Base-by-base conservation (phyloP, 257 asterid genomes). In the Solanum clarkiae region DNA sequence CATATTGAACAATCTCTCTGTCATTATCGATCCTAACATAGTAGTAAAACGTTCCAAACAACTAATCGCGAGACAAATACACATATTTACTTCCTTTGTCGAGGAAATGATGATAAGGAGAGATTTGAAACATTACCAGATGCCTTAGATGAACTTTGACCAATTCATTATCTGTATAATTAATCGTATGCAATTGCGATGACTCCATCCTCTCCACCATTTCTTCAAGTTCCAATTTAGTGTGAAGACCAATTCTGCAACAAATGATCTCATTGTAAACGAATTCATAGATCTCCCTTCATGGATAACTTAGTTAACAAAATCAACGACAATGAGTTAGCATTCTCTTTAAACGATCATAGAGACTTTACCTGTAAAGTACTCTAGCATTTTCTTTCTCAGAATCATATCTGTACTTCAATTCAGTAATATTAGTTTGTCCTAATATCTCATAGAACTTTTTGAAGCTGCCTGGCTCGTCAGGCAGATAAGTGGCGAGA, bases 91-190 rank as follows among this genome's bases (percentile, higher is more conserved):
- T 40, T 29, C 44, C 20, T 17, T 70, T 24, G 15, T 20, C 18
- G 12, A 42, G 10, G 8, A 42, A 32, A 7, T 11, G 56, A 62
- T 20, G 29, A 24, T 72, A 72, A 20, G 3, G 54, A 45, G 36
- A 72, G 57, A 45, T 22, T n/a, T 45, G 77, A 45, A 53, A 63
- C 49, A 89, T 80, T 91, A 94, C 98, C 98, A 94, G 82, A 88
- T 96, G 98, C 45, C 98, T 92, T 88, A 93, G 92, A 87, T 95
- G 97, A 91, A 93, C 98, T 89, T 95, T 93, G 89, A 93, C 97
- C 92, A 95, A 89, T 89, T 95, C 97, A 87, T 95, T 93, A 85
- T 93, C 89, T 54, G 98, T 95, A 60, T 93, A 93, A 88, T 95
- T 89, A 68, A 92, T 86, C 86, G 98, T 95, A 62, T 75, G 88